Percentiles rank a stretch among this genome's conserved stretches.
Evolutionary conservation across 2,329 filamentous ascomycete genomes (phyloP).

Genomic region (Aspergillus brasiliensis): DNA sequence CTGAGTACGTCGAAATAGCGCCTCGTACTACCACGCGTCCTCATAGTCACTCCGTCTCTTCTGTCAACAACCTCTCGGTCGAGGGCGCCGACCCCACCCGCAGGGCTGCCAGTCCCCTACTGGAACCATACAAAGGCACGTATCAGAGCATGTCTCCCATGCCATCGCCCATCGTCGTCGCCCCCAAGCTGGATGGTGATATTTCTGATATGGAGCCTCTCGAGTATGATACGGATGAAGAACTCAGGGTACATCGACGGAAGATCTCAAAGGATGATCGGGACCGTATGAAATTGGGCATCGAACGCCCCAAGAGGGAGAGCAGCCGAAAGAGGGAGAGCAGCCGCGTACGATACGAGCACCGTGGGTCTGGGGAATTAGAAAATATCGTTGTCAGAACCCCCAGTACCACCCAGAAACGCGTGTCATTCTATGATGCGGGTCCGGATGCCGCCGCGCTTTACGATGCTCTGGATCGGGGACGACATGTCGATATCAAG

Average conservation of each 20-base stretch:
- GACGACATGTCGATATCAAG: slow-evolving; percentile 67
- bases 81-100: slow-evolving; percentile 39
- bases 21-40: slow-evolving; percentile 32
- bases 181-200: slow-evolving; percentile 58
- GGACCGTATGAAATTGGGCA: slow-evolving; percentile 32
- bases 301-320: slow-evolving; percentile 28
- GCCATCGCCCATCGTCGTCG: slow-evolving; percentile 74
- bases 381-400: slow-evolving; percentile 45
- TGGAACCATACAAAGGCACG: slow-evolving; percentile 90
- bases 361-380: slow-evolving; percentile 36
- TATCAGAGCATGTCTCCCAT: slow-evolving; percentile 95
- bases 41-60: slow-evolving; percentile 40
- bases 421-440: slow-evolving; percentile 79
- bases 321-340: slow-evolving; percentile 24
- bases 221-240: slow-evolving; percentile 34
- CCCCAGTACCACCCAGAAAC: slow-evolving; percentile 57
- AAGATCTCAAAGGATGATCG: slow-evolving; percentile 34
- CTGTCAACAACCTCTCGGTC: slow-evolving; percentile 43
- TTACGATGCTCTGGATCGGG: slow-evolving; percentile 70
- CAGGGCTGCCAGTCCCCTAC: slow-evolving; percentile 77
- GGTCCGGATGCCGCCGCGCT: slow-evolving; percentile 75
- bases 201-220: slow-evolving; percentile 54
- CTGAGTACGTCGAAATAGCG: slow-evolving; percentile 38
- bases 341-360: slow-evolving; percentile 28
- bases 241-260: slow-evolving; percentile 28